Evolutionary conservation across 2,329 filamentous ascomycete species (phyloP).

Genomic region (Clonostachys sp.): DNA sequence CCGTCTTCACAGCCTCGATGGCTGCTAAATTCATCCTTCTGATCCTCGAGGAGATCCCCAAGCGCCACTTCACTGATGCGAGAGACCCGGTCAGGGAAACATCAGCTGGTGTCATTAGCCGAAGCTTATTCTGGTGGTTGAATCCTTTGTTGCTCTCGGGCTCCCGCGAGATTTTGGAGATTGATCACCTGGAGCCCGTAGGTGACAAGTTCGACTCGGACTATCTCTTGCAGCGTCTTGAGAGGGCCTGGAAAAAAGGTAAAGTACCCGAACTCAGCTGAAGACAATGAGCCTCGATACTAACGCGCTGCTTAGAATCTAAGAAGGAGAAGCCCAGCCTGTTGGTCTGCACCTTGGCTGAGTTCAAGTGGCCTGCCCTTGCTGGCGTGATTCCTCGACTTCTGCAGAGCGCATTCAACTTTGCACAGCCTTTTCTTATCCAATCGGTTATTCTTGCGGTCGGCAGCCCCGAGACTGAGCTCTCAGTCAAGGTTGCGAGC

Average conservation of each 20-base stretch:
- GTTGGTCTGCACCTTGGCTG: slow-evolving; percentile 14
- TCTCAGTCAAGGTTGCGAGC: slow-evolving; percentile 18
- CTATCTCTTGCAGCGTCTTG: slow-evolving; percentile 9
- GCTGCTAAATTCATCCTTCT: slow-evolving; percentile 18
- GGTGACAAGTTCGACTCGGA: slow-evolving; percentile 18
- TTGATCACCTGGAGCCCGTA: slow-evolving; percentile 16
- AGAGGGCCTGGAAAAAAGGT: slow-evolving; percentile 14
- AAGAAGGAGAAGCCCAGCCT: slow-evolving; percentile 11
- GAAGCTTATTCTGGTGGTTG: slow-evolving; percentile 29
- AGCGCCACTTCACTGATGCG: slow-evolving; percentile 6
- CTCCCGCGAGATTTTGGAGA: slow-evolving; percentile 11
- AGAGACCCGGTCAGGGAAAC: slow-evolving; percentile 14
- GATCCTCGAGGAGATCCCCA: slow-evolving; percentile 22
- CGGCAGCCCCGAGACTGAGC: slow-evolving; percentile 13
- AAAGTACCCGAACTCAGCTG: not conserved
- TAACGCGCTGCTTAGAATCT: slow-evolving; percentile 1
- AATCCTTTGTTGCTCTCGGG: slow-evolving; percentile 20
- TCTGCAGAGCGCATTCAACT: slow-evolving; percentile 30
- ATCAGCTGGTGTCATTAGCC: slow-evolving; percentile 22
- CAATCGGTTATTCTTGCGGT: slow-evolving; percentile 22
- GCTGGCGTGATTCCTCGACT: slow-evolving; percentile 28
- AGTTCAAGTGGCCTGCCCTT: slow-evolving; percentile 19
- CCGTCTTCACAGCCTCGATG: slow-evolving; percentile 17
- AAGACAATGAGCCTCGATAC: not conserved
- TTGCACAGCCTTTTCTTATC: slow-evolving; percentile 40